Evolutionary conservation across 768 basidiomycete species (phyloP), one percentile per base, ranked within the genome.

Genomic region (Phylloporus scabripes): DNA sequence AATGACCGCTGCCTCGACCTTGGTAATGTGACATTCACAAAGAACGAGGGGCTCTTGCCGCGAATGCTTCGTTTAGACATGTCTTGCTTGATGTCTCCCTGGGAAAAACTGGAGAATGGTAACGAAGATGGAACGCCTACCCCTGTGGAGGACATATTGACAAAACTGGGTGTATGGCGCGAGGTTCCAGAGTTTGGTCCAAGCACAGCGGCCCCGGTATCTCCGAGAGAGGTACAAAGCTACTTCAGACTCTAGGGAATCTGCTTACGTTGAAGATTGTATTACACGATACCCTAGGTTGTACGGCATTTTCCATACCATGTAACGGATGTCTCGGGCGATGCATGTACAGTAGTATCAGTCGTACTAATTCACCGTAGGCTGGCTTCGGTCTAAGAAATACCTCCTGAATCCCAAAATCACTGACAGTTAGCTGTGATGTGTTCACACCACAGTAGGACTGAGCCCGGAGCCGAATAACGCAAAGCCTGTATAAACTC

Each of bases 1-100:
- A 28, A 41, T 11, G 51, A 54, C 23, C 54, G 48, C 11, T 64
- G 59, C 50, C 58, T 64, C 11, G 61, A 63, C 24, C 57, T 41
- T 44, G 53, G 46, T 18, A 60, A 52, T 42, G 43, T 34, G 49
- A 20, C 42, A 12, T 18, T 37, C 28, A 7, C 21, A 6, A 54
- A 24, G 20, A 45, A 50, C 34, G 58, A 52, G 14, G 42, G 51
- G 3, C 42, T 55, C 15, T 60, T 65, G 18, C 55, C 41, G 33
- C 45, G 49, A 24, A 31, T 55, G 8, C 50, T 50, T 18, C 7
- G 8, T 6, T 12, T 60, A 48, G 62, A 62, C 23, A 50, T 47
- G 34, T 18, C 57, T 15, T 42, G 12, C 36, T 42, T 60, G 40
- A 41, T 44, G 17, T 29, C 46, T 2, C 18, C 43, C 7, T 54